phyloP scores from a whole-genome alignment of 75 land plant genomes.

The Larix kaempferi region DNA sequence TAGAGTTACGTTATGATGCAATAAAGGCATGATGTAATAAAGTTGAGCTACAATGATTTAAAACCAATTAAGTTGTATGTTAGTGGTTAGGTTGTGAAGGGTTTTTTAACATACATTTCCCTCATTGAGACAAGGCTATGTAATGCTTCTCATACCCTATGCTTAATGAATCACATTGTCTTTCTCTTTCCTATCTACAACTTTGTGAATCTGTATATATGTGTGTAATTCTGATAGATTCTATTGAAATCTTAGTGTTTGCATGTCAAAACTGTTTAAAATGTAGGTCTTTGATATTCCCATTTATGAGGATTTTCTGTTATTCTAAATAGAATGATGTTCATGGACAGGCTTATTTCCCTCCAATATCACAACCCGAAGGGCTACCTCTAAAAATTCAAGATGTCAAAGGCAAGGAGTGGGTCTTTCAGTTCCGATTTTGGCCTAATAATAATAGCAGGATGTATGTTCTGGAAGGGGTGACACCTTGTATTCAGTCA shows the following conservation, averaged over 20 bases:
- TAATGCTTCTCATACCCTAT: too few species aligned
- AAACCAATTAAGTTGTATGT: too few species aligned
- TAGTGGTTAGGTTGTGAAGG: too few species aligned
- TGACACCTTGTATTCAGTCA: constrained; percentile 34
- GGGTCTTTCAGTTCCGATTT: constrained; percentile 29
- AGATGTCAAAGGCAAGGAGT: constrained; percentile 27
- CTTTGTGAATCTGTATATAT: too few species aligned
- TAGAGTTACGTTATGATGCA: too few species aligned
- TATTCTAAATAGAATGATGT: background rate
- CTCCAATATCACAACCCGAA: constrained; percentile 29
- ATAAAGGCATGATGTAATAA: too few species aligned
- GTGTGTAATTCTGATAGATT: background rate
- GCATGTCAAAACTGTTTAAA: background rate
- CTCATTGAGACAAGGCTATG: too few species aligned
- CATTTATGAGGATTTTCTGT: background rate
- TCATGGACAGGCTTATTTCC: constrained; percentile 28
- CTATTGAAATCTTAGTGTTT: background rate
- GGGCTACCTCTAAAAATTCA: constrained; percentile 23
- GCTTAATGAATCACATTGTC: too few species aligned
- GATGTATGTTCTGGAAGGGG: constrained; percentile 37
- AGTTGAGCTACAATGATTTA: too few species aligned
- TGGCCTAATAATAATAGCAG: constrained; percentile 39
- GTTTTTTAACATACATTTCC: too few species aligned
- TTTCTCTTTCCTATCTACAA: too few species aligned
- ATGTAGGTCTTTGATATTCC: background rate